These are phyloP conservation scores for Raffaelea deltoideospora DNA, from an alignment of 2,329 filamentous ascomycete genomes.

Conservation along the genomic window DNA sequence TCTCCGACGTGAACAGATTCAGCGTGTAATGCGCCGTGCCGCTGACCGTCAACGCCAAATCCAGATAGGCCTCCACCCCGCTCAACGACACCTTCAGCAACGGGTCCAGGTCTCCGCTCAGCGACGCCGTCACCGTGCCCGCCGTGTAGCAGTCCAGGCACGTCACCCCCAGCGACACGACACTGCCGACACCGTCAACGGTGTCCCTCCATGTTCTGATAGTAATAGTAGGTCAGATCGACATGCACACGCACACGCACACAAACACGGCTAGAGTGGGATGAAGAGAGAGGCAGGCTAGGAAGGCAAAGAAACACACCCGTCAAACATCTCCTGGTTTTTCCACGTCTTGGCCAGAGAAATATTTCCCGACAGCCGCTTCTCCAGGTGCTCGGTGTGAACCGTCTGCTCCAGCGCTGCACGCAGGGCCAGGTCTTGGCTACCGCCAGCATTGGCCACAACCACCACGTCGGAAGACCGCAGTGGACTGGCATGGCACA, in stretches of 20 bases:
- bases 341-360: constrained; percentile 9
- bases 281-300: neutral
- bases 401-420: constrained; percentile 7
- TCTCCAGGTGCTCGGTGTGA: constrained; percentile 7
- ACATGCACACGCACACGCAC: neutral
- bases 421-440: constrained; percentile 6
- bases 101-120: constrained; percentile 22
- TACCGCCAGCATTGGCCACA: constrained; percentile 2
- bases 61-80: constrained; percentile 34
- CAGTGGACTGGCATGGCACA: constrained; percentile 3
- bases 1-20: constrained; percentile 30
- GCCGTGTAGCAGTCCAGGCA: constrained; percentile 35
- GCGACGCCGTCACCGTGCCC: constrained; percentile 28
- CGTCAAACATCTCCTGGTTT: constrained; percentile 9
- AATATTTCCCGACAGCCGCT: constrained; percentile 7
- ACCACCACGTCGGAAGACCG: constrained; percentile 3
- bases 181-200: constrained; percentile 4
- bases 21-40: constrained; percentile 33
- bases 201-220: constrained; percentile 5
- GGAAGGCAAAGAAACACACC: constrained; percentile 3
- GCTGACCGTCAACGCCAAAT: constrained; percentile 28
- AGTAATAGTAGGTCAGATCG: neutral
- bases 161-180: constrained; percentile 16
- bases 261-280: neutral
- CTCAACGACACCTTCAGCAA: constrained; percentile 30